Evolutionary conservation across 805 yeast species (phyloP).

Genomic region (Starmerella bacillaris): DNA sequence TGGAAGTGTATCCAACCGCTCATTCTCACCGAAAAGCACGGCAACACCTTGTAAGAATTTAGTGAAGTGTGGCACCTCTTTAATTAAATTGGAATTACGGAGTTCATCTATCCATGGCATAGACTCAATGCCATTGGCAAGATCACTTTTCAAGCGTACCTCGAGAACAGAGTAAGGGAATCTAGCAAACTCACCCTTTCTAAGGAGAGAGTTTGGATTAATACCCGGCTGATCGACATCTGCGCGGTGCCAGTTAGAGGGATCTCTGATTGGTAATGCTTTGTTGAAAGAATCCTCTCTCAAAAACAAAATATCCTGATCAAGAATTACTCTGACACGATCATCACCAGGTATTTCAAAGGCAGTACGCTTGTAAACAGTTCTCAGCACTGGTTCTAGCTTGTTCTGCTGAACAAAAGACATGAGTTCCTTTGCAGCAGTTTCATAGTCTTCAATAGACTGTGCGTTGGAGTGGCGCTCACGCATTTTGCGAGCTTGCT

Average conservation of each 20-base stretch:
- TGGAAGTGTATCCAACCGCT: slow-evolving; percentile 74
- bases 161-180: slow-evolving; percentile 72
- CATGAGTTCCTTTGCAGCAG: slow-evolving; percentile 43
- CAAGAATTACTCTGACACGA: slow-evolving; percentile 74
- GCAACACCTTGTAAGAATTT: slow-evolving; percentile 89
- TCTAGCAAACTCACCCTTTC: slow-evolving; percentile 70
- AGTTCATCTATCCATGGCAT: slow-evolving; percentile 68
- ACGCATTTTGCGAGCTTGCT: slow-evolving; percentile 41
- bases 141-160: slow-evolving; percentile 41
- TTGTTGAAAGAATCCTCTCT: slow-evolving; percentile 80
- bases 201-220: slow-evolving; percentile 49
- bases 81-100: slow-evolving; percentile 64
- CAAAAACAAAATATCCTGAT: slow-evolving; percentile 69
- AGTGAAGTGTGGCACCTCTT: slow-evolving; percentile 85
- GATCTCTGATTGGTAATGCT: slow-evolving; percentile 77
- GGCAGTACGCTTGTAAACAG: slow-evolving; percentile 79
- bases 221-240: slow-evolving; percentile 65
- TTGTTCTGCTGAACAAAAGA: slow-evolving; percentile 43
- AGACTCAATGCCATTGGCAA: slow-evolving; percentile 21
- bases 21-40: slow-evolving; percentile 72
- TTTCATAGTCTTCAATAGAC: slow-evolving; percentile 34
- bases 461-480: slow-evolving; percentile 41
- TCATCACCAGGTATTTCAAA: slow-evolving; percentile 98
- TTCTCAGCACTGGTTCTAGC: slow-evolving; percentile 71
- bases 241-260: slow-evolving; percentile 74